Evolutionary conservation across 2,329 filamentous ascomycete genomes (phyloP).

Genomic region (Mariannaea sp.): DNA sequence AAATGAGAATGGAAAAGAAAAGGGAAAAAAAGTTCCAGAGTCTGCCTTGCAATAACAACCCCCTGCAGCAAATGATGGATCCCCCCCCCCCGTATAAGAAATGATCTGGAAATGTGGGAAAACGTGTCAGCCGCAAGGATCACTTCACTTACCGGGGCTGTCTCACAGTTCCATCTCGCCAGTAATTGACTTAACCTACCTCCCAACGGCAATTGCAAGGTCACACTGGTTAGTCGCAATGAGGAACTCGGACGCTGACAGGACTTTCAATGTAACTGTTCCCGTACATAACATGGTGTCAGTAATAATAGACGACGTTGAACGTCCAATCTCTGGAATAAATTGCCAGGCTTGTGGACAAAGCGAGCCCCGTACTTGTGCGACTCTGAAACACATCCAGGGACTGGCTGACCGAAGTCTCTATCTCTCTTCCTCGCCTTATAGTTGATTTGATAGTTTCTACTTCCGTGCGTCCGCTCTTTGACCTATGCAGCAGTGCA

Average conservation of each 20-base stretch:
- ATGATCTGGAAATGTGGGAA: conserved; percentile 13
- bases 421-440: background rate
- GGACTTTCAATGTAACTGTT: too few relatives aligned
- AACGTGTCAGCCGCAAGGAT: conserved; percentile 15
- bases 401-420: conserved; percentile 1
- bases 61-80: conserved; percentile 13
- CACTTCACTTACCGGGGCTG: background rate
- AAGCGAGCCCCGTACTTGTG: conserved; percentile 10
- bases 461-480: background rate
- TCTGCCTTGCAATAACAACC: conserved; percentile 12
- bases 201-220: background rate
- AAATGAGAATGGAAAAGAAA: background rate
- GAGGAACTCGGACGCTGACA: conserved; percentile 9
- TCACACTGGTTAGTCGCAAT: conserved; percentile 4
- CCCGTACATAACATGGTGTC: background rate
- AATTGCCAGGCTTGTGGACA: conserved; percentile 9
- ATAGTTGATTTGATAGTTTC: too few relatives aligned
- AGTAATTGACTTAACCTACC: too few relatives aligned
- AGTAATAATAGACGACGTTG: too few relatives aligned
- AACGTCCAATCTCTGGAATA: conserved; percentile 1
- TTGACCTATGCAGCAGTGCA: background rate
- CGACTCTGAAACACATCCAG: conserved; percentile 9
- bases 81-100: conserved; percentile 11
- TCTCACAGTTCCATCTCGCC: too few relatives aligned
- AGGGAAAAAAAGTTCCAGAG: background rate